Evolutionary conservation across 768 basidiomycete genomes (phyloP).

Genomic region (Psilocybe cubensis): DNA sequence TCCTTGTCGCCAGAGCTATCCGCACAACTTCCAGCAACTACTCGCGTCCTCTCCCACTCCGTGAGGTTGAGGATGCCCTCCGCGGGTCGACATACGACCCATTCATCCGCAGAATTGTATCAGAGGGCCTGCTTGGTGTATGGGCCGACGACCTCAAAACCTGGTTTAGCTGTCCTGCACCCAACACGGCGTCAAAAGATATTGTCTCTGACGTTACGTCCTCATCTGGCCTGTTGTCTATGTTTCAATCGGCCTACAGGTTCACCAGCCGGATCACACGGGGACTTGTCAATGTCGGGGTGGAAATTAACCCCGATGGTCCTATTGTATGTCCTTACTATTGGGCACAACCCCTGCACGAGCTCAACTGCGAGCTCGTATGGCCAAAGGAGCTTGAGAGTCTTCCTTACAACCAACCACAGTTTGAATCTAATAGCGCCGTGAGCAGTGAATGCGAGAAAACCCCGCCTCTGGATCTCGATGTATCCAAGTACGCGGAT

Average conservation of each 20-base stretch:
- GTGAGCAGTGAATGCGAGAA: conserved; percentile 14
- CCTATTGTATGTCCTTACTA: conserved; percentile 69
- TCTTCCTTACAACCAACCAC: conserved; percentile 45
- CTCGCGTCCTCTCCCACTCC: conserved; percentile 67
- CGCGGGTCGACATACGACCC: conserved; percentile 88
- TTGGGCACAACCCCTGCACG: conserved; percentile 76
- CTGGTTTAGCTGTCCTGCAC: conserved; percentile 73
- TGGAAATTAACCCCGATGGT: conserved; percentile 31
- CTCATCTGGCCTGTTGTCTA: conserved; percentile 13
- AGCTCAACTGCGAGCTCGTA: conserved; percentile 80
- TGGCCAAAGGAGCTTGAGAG: conserved; percentile 77
- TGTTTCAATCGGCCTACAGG: conserved; percentile 17
- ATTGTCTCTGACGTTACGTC: too few species aligned
- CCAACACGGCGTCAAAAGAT: background rate
- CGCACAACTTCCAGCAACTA: conserved; percentile 79
- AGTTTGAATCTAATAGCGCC: conserved; percentile 17
- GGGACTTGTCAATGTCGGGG: conserved; percentile 15
- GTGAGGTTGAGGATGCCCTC: conserved; percentile 66
- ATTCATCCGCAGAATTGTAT: conserved; percentile 83
- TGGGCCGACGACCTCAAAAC: conserved; percentile 61
- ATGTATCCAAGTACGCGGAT: conserved; percentile 81
- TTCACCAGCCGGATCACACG: conserved; percentile 5
- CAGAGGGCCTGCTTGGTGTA: conserved; percentile 77
- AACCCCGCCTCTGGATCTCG: conserved; percentile 58
- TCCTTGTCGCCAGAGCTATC: conserved; percentile 82